Evolutionary conservation across 495 filamentous ascomycete genomes (phyloP).

Genomic region (Penicillium waksmanii): DNA sequence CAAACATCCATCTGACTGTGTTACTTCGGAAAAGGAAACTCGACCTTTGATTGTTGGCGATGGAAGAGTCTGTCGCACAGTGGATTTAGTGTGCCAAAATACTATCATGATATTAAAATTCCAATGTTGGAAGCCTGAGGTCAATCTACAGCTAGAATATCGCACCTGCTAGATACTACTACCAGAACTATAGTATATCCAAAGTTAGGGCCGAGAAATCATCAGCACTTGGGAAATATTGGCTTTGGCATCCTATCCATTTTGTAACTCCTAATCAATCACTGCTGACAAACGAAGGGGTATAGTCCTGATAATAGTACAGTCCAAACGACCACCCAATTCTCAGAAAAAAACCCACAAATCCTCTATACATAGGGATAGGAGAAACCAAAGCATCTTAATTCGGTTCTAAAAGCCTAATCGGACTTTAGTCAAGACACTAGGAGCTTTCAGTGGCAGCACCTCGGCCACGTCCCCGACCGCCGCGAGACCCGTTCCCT

Average conservation of each 20-base stretch:
- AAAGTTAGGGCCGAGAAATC: no score
- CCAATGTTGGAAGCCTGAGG: no score
- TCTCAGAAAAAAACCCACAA: not conserved
- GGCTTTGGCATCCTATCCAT: not conserved
- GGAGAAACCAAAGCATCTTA: not conserved
- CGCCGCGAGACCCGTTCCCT: not conserved
- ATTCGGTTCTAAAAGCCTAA: no score
- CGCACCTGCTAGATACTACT: no score
- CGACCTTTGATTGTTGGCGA: no score
- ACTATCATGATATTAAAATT: no score
- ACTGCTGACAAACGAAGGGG: not conserved
- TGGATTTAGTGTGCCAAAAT: no score
- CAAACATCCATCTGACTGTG: no score
- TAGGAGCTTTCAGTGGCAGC: conserved; percentile 12
- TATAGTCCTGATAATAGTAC: conserved; percentile 2
- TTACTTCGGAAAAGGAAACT: no score
- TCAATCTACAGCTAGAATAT: no score
- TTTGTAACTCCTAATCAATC: not conserved
- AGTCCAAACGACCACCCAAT: not conserved
- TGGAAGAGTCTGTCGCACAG: no score
- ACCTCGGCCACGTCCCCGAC: conserved; percentile 25
- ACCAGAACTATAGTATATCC: no score
- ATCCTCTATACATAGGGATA: not conserved
- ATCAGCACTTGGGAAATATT: not conserved
- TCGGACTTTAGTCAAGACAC: conserved; percentile 7